Evolutionary conservation across 169 alveolate genomes (phyloP), one percentile per base, ranked within the genome.

Genomic region (Babesia divergens): DNA sequence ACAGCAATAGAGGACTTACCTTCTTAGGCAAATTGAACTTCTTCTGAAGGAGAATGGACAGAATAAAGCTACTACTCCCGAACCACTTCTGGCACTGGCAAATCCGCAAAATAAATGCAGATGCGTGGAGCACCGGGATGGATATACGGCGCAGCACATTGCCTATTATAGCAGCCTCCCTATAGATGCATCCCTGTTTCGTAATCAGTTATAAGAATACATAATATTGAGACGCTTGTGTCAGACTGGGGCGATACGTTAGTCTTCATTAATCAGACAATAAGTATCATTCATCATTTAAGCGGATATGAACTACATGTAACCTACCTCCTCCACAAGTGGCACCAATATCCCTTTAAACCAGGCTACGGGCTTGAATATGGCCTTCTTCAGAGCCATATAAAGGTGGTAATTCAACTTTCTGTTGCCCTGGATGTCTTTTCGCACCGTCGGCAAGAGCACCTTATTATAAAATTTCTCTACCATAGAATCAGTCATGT

Each of bases 301-400:
- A 65, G 65, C 53, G 46, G 24, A 13, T 47, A 58, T 35, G 24
- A 38, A 37, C 28, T 32, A 46, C 9, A 29, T 5, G 11, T 26
- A 60, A 44, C 91, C 69, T 70, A 84, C 93, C 59, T 89, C 95
- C 51, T 91, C 90, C 22, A 95, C 93, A 28, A 97, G 72, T 2
- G 98, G 98, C 43, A 95, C 89, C 49, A 97, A 60, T 16, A 97
- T 92, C 22, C 98, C 98, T 82, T 95, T 95, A 79, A 97, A 93
- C 96, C 98, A 97, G 20, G 99, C 98, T 20, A 92, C 91, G 37
- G 98, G 98, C 84, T 95, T 97, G 83, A 92, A 97, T 37, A 97
- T 53, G 40, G 98, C 97, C 74, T 94, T 94, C 69, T 94, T 95
- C 50, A 97, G 81, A 37, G 98, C 94, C 79, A 90, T 91, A 64